These are phyloP conservation scores for Suhomyces kilbournensis DNA, from an alignment of 805 yeast genomes.

Conservation along the genomic window DNA sequence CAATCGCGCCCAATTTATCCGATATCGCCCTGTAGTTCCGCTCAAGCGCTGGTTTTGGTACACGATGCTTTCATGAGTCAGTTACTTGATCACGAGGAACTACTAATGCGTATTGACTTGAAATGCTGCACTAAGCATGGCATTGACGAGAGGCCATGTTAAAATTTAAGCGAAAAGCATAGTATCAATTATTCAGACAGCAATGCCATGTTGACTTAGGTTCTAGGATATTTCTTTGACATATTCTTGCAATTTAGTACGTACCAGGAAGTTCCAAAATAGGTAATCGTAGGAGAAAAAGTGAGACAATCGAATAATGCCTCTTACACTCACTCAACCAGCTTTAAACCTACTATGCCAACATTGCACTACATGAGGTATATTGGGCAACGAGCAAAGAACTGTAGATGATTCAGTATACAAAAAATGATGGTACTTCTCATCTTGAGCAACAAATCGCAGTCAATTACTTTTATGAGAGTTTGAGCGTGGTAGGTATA, in stretches of 20 bases:
- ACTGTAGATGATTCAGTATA: not conserved
- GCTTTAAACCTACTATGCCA: not conserved
- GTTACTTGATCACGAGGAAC: not conserved
- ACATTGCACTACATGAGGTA: not conserved
- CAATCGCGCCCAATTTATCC: not conserved
- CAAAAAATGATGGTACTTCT: not conserved
- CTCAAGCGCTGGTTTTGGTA: not conserved
- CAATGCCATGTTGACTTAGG: not conserved
- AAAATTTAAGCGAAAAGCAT: not conserved
- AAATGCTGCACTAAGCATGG: not conserved
- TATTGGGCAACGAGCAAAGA: not conserved
- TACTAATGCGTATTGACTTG: not conserved
- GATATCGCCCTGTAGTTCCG: not conserved
- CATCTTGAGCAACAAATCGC: not conserved
- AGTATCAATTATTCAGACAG: not conserved
- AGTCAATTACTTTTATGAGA: not conserved
- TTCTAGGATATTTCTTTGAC: not conserved
- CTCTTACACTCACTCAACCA: not conserved
- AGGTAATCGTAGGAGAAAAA: not conserved
- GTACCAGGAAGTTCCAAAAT: not conserved
- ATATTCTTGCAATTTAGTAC: too few relatives aligned
- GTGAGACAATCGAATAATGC: not conserved
- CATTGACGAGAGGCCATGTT: not conserved
- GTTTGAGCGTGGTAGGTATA: not conserved
- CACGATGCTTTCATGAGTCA: not conserved